Conservation (phyloP, 108 stramenopile species). For the Cyclotella cryptica region DNA sequence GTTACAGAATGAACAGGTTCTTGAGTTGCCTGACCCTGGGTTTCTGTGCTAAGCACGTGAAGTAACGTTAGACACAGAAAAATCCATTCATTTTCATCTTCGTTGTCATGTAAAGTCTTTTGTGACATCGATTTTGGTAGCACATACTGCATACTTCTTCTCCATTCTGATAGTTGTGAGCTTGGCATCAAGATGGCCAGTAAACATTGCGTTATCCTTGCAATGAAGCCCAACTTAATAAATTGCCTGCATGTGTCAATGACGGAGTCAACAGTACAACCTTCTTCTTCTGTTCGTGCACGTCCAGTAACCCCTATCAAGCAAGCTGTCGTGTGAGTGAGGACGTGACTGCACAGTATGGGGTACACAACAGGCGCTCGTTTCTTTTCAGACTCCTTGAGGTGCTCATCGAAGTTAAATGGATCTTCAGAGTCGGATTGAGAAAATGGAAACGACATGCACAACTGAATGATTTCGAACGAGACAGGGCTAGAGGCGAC, state of each 20-base stretch:
- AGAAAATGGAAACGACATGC: conserved; percentile 70
- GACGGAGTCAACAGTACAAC: conserved; percentile 55
- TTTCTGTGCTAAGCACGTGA: conserved; percentile 5
- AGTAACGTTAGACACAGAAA: conserved; percentile 34
- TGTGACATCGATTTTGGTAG: conserved; percentile 23
- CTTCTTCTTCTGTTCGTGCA: conserved; percentile 68
- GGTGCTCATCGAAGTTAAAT: conserved; percentile 34
- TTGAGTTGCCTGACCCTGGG: conserved; percentile 10
- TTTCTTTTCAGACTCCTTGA: conserved; percentile 26
- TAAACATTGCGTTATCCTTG: conserved; percentile 75
- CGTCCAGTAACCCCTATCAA: conserved; percentile 80
- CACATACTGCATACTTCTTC: conserved; percentile 9
- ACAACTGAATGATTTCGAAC: conserved; percentile 80
- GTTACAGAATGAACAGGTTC: not conserved
- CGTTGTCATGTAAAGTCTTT: not conserved
- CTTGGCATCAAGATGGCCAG: conserved; percentile 54
- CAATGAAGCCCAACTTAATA: conserved; percentile 75
- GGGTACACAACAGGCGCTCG: conserved; percentile 82
- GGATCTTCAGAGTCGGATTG: conserved; percentile 18
- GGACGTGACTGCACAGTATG: conserved; percentile 73
- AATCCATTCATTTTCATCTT: conserved; percentile 17
- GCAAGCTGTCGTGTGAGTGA: conserved; percentile 82
- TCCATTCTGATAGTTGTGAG: conserved; percentile 8
- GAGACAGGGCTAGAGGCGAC: conserved; percentile 80
- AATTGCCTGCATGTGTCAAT: conserved; percentile 75